Evolutionary conservation across 371 early-diverging fungal species (phyloP).

Genomic region (Rhizopus sp.): DNA sequence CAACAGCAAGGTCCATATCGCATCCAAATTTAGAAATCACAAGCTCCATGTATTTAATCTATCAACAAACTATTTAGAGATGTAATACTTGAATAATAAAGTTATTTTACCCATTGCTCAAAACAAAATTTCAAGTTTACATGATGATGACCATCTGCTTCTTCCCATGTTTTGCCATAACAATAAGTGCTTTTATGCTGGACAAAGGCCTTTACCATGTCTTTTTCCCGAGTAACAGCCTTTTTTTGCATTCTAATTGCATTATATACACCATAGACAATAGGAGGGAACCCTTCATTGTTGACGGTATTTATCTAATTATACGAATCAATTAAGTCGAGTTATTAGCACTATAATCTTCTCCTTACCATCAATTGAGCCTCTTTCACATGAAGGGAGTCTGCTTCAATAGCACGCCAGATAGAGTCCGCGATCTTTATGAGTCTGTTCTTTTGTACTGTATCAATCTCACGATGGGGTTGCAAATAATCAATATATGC

Average conservation of each 20-base stretch:
- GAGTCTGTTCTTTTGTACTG: conserved; percentile 7
- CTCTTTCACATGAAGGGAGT: background rate
- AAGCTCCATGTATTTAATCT: conserved; percentile 20
- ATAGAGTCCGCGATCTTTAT: conserved; percentile 8
- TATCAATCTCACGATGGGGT: conserved; percentile 9
- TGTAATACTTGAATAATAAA: background rate
- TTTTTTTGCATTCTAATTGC: conserved; percentile 25
- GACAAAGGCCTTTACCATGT: conserved; percentile 6
- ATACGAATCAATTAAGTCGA: background rate
- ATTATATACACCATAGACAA: conserved; percentile 17
- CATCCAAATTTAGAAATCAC: conserved; percentile 21
- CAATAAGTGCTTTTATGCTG: background rate
- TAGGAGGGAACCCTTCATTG: conserved; percentile 31
- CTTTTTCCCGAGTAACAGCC: conserved; percentile 19
- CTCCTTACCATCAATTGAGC: background rate
- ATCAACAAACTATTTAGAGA: background rate
- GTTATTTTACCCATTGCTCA: conserved; percentile 12
- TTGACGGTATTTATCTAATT: conserved; percentile 32
- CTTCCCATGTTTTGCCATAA: background rate
- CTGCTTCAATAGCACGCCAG: conserved; percentile 12
- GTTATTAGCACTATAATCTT: background rate
- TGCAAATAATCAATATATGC: conserved; percentile 12
- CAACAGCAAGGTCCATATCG: conserved; percentile 24
- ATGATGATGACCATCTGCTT: background rate
- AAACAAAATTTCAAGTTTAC: conserved; percentile 14